Percentiles rank a stretch among this genome's conserved stretches.
Conservation (phyloP, 1,284 basidiomycete genomes). For the Apiotrichum gracile region DNA sequence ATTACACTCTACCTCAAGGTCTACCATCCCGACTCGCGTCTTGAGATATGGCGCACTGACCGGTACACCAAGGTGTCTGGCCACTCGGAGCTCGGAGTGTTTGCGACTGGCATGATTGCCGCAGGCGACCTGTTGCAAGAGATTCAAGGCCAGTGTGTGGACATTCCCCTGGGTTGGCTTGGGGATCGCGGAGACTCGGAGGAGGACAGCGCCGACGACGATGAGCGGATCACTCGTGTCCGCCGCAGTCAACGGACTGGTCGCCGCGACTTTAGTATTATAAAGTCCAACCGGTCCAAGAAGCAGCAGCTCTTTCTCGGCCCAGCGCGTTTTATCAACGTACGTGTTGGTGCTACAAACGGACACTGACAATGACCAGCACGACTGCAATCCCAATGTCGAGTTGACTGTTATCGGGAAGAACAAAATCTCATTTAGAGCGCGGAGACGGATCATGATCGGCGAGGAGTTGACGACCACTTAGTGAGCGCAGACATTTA, state of each 20-base stretch:
- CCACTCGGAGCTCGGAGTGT: slow-evolving; percentile 43
- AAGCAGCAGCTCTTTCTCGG: slow-evolving; percentile 44
- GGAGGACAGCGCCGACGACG: slow-evolving; percentile 7
- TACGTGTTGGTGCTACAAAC: slow-evolving; percentile 15
- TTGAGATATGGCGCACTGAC: slow-evolving; percentile 42
- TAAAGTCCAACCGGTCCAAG: slow-evolving; percentile 35
- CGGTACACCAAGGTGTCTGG: slow-evolving; percentile 39
- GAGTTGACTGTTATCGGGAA: slow-evolving; percentile 37
- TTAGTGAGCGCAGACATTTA: slow-evolving; percentile 33
- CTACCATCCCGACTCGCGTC: slow-evolving; percentile 32
- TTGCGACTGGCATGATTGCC: slow-evolving; percentile 33
- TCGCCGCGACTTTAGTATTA: slow-evolving; percentile 44
- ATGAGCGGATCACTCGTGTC: slow-evolving; percentile 2
- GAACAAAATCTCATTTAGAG: slow-evolving; percentile 40
- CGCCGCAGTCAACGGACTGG: slow-evolving; percentile 33
- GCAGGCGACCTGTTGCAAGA: slow-evolving; percentile 30
- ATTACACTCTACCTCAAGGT: slow-evolving; percentile 38
- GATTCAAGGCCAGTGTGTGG: slow-evolving; percentile 39
- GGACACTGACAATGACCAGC: slow-evolving; percentile 19
- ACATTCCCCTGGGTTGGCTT: slow-evolving; percentile 36
- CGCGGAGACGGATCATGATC: slow-evolving; percentile 29
- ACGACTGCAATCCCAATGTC: slow-evolving; percentile 46
- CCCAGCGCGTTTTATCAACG: slow-evolving; percentile 46
- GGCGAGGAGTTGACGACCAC: slow-evolving; percentile 45
- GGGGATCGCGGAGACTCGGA: neutral